Conservation (phyloP, 176 grass and related monocot genomes). For the Lolium perenne region DNA sequence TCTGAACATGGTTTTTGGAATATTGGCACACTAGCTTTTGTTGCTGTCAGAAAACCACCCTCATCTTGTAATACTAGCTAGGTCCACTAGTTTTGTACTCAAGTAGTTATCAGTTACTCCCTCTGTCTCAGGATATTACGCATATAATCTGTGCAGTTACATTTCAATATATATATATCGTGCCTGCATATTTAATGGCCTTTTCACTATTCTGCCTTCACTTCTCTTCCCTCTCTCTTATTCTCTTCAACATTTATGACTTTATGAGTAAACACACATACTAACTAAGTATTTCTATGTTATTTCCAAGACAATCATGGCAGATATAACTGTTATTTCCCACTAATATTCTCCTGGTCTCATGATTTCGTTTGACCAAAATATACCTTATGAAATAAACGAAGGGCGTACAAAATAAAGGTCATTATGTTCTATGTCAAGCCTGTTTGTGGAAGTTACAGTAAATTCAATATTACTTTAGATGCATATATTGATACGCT, state of each 20-base stretch:
- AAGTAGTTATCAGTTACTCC: background rate
- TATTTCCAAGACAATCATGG: background rate
- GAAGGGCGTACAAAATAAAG: background rate
- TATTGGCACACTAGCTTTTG: background rate
- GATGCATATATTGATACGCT: background rate
- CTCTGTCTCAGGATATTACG: background rate
- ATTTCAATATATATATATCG: background rate
- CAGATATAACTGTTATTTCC: background rate
- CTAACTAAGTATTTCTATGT: background rate
- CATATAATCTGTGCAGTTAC: background rate
- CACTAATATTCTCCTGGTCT: background rate
- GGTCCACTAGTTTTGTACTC: conserved; percentile 31
- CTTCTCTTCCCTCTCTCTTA: background rate
- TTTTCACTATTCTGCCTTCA: background rate
- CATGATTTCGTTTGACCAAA: background rate
- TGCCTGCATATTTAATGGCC: too few species aligned
- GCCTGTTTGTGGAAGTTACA: conserved; percentile 20
- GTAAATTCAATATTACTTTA: conserved; percentile 11
- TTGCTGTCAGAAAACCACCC: conserved; percentile 18
- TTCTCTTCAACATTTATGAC: background rate
- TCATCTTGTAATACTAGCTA: conserved; percentile 11
- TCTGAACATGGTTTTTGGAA: conserved; percentile 17
- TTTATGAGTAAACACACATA: background rate
- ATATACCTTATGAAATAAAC: background rate
- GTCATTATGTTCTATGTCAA: conserved; percentile 11